These are phyloP conservation scores for Chaetomium strumarium DNA, from an alignment of 2,329 filamentous ascomycete species.

Conservation along the genomic window DNA sequence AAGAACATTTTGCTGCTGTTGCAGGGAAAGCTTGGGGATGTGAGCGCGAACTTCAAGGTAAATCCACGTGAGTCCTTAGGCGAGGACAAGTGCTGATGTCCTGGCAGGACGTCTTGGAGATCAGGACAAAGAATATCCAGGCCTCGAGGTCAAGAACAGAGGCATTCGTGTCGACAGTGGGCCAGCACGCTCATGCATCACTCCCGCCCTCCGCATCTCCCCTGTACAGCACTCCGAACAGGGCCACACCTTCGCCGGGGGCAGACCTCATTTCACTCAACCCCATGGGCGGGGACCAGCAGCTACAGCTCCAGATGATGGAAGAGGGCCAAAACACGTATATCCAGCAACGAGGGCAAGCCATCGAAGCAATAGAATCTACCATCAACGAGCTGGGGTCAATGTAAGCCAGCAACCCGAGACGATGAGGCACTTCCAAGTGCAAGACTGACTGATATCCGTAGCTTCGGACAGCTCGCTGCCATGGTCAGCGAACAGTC, in stretches of 20 bases:
- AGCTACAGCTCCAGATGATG: constrained; percentile 73
- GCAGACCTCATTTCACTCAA: constrained; percentile 78
- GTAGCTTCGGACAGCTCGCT: constrained; percentile 87
- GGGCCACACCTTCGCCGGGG: constrained; percentile 60
- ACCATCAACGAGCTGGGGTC: constrained; percentile 86
- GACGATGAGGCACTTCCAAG: neutral
- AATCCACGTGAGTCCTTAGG: neutral
- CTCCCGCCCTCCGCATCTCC: constrained; percentile 75
- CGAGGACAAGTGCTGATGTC: neutral
- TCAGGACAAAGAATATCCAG: constrained; percentile 96
- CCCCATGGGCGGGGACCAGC: constrained; percentile 64
- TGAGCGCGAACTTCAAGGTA: constrained; percentile 83
- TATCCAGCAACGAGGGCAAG: constrained; percentile 88
- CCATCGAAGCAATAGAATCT: constrained; percentile 92
- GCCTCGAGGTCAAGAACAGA: constrained; percentile 87
- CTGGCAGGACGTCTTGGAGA: constrained; percentile 72
- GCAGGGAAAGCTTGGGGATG: constrained; percentile 86
- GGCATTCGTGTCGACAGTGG: constrained; percentile 91
- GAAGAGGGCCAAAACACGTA: constrained; percentile 88
- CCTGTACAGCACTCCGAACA: constrained; percentile 72
- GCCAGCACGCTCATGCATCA: constrained; percentile 64
- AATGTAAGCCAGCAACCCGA: constrained; percentile 17
- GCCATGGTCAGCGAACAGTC: constrained; percentile 97
- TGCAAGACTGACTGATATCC: constrained; percentile 20
- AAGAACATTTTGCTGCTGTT: constrained; percentile 93